phyloP scores from a whole-genome alignment of 495 filamentous ascomycete species.

The Penicillium lividum region DNA sequence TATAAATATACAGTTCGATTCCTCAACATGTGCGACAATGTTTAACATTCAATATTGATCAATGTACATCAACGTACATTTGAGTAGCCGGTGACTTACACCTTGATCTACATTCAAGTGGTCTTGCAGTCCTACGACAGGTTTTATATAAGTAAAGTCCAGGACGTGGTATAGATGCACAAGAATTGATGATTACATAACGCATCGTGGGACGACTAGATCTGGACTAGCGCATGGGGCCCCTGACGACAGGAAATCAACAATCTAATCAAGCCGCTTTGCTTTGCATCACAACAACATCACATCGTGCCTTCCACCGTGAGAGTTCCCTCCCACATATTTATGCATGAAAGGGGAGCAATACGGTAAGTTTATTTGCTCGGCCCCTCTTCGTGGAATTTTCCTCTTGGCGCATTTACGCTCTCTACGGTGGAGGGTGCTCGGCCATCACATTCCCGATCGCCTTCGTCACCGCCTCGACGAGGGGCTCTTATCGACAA shows the following conservation, averaged over 20 bases:
- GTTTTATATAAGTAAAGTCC: neutral
- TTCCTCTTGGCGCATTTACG: conserved; percentile 10
- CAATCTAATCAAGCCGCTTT: conserved; percentile 31
- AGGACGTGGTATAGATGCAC: neutral
- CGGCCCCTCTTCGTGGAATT: conserved; percentile 4
- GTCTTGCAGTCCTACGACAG: no score
- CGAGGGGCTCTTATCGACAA: conserved; percentile 39
- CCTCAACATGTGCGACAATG: no score
- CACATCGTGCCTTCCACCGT: conserved; percentile 28
- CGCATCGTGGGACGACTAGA: neutral
- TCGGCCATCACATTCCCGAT: conserved; percentile 7
- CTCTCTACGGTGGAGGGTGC: conserved; percentile 25
- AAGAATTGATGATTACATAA: neutral
- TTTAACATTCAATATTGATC: no score
- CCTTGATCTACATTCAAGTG: no score
- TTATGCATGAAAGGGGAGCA: conserved; percentile 1
- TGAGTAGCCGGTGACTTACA: no score
- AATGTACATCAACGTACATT: no score
- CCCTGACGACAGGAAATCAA: conserved; percentile 36
- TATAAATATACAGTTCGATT: no score
- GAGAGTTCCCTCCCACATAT: conserved; percentile 9
- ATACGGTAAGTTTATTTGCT: conserved; percentile 17
- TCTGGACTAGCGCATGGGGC: conserved; percentile 11
- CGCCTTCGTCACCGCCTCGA: conserved; percentile 45
- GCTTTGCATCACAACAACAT: conserved; percentile 19